Conservation (phyloP, 2,329 filamentous ascomycete genomes). For the Neoscytalidium dimidiatum region DNA sequence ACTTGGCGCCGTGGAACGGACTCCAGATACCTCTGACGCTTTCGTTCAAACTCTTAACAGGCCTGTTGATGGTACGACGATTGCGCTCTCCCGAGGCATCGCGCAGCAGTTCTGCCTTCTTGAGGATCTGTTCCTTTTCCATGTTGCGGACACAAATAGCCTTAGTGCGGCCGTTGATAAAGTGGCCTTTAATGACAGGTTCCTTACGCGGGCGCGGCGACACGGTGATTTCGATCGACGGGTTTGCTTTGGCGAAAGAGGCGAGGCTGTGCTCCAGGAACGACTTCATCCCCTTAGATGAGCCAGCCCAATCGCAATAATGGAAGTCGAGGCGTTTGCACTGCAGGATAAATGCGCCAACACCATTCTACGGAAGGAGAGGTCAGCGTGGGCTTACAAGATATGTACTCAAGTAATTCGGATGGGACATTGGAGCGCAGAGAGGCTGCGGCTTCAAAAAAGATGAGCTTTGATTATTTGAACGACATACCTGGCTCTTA, state of each 20-base stretch:
- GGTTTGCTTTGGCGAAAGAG: slow-evolving; percentile 77
- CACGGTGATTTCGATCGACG: slow-evolving; percentile 86
- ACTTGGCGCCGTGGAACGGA: slow-evolving; percentile 60
- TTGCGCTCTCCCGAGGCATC: slow-evolving; percentile 77
- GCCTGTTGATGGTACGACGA: slow-evolving; percentile 56
- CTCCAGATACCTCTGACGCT: slow-evolving; percentile 67
- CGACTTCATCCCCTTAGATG: slow-evolving; percentile 93
- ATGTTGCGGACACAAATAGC: slow-evolving; percentile 88
- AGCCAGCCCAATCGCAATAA: slow-evolving; percentile 96
- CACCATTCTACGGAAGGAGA: slow-evolving; percentile 71
- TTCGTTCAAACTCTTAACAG: slow-evolving; percentile 63
- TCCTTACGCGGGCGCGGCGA: slow-evolving; percentile 89
- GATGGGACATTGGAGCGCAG: background rate
- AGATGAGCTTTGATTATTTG: no score
- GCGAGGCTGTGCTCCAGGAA: slow-evolving; percentile 80
- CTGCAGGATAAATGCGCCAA: slow-evolving; percentile 94
- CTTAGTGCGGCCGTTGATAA: slow-evolving; percentile 87
- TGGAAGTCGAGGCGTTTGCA: slow-evolving; percentile 95
- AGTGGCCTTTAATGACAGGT: slow-evolving; percentile 84
- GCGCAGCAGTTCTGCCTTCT: slow-evolving; percentile 74
- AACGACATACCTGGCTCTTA: slow-evolving; percentile 54
- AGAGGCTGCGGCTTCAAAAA: background rate
- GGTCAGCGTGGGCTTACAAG: slow-evolving; percentile 7
- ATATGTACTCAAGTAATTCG: no score
- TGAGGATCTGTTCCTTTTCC: slow-evolving; percentile 74